These are phyloP conservation scores for Pseudomonodictys pantanalensis DNA, from an alignment of 495 filamentous ascomycete genomes.

Conservation along the genomic window DNA sequence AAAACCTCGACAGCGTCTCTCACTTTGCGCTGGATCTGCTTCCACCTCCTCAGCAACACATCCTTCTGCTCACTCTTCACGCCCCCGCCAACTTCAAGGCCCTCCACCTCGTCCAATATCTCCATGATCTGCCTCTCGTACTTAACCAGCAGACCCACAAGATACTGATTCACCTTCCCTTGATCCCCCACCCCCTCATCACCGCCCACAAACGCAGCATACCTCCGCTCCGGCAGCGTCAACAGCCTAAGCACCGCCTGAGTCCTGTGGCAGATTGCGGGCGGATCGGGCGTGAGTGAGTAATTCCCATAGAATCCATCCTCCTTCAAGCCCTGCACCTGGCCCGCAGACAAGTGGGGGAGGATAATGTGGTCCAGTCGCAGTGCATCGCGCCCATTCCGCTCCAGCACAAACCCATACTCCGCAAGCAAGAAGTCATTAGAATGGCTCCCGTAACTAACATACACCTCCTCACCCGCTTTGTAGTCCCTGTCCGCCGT, in stretches of 20 bases:
- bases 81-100: not conserved
- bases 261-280: slow-evolving; percentile 27
- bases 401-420: slow-evolving; percentile 71
- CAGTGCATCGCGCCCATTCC: slow-evolving; percentile 66
- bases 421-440: slow-evolving; percentile 81
- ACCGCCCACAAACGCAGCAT: slow-evolving; percentile 19
- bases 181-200: slow-evolving; percentile 23
- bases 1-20: slow-evolving; percentile 5
- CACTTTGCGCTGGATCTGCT: slow-evolving; percentile 19
- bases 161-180: slow-evolving; percentile 9
- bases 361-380: slow-evolving; percentile 68
- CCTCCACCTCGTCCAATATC: slow-evolving; percentile 11
- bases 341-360: slow-evolving; percentile 23
- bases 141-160: slow-evolving; percentile 11
- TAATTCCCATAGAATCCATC: slow-evolving; percentile 28
- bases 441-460: slow-evolving; percentile 74
- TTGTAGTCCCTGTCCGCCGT: slow-evolving; percentile 54
- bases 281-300: slow-evolving; percentile 7
- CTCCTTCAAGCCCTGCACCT: slow-evolving; percentile 16
- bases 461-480: slow-evolving; percentile 69
- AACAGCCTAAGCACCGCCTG: slow-evolving; percentile 25
- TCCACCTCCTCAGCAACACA: slow-evolving; percentile 20
- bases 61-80: slow-evolving; percentile 20
- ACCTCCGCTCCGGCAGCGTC: slow-evolving; percentile 17
- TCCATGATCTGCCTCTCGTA: slow-evolving; percentile 16